Evolutionary conservation across 2,329 filamentous ascomycete genomes (phyloP).

Genomic region (Amauroascus verrucosus): DNA sequence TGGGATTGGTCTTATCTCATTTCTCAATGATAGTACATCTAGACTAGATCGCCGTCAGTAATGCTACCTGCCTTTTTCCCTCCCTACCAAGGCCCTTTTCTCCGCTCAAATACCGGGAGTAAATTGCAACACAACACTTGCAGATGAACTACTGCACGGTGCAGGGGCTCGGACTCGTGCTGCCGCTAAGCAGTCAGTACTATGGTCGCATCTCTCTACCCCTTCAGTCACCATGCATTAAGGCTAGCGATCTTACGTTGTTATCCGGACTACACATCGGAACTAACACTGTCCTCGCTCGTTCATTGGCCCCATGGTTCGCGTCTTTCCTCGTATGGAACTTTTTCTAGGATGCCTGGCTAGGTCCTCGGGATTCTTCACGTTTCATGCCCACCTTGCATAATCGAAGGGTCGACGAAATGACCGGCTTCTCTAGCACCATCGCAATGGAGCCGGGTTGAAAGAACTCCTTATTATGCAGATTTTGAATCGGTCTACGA

Average conservation of each 20-base stretch:
- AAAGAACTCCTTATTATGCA: neutral
- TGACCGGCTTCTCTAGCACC: slow-evolving; percentile 1
- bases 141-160: slow-evolving; percentile 7
- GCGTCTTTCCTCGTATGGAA: slow-evolving; percentile 3
- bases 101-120: slow-evolving; percentile 7
- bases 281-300: neutral
- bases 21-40: neutral
- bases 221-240: slow-evolving; percentile 11
- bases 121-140: slow-evolving; percentile 7
- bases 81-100: neutral
- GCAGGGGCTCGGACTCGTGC: slow-evolving; percentile 6
- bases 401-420: neutral
- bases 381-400: neutral
- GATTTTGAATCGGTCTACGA: neutral
- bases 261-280: slow-evolving; percentile 6
- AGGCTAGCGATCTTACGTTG: slow-evolving; percentile 9
- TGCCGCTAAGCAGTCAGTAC: neutral
- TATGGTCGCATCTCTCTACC: slow-evolving; percentile 7
- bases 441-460: neutral
- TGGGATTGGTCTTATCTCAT: neutral
- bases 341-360: neutral
- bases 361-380: neutral
- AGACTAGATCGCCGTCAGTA: neutral
- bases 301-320: slow-evolving; percentile 3
- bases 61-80: neutral